These are phyloP conservation scores for Auriscalpium vulgare DNA, from an alignment of 768 basidiomycete species.

Conservation along the genomic window DNA sequence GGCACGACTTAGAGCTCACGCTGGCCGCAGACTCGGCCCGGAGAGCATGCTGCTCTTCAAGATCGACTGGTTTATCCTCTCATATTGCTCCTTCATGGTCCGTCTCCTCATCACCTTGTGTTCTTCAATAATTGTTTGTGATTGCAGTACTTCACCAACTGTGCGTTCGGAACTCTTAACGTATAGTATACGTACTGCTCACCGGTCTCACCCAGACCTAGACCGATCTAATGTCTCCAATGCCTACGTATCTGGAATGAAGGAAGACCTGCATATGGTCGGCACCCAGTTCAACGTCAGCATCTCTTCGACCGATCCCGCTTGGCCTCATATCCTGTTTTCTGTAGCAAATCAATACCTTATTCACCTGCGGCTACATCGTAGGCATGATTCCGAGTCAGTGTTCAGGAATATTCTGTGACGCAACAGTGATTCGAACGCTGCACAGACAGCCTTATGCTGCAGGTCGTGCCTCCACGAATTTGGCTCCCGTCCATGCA, in stretches of 20 bases:
- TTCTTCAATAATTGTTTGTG: neutral
- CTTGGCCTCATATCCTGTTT: neutral
- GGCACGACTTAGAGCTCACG: conserved; percentile 17
- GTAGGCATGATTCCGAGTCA: conserved; percentile 66
- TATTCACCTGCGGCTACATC: conserved; percentile 71
- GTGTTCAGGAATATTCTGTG: neutral
- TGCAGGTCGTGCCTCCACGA: conserved; percentile 53
- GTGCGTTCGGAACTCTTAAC: conserved; percentile 32
- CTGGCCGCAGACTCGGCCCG: conserved; percentile 2
- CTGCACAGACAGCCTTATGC: conserved; percentile 50
- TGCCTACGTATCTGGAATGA: conserved; percentile 77
- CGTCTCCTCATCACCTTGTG: neutral
- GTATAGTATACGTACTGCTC: neutral
- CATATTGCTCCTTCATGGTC: conserved; percentile 67
- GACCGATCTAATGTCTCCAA: conserved; percentile 64
- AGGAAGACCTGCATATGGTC: conserved; percentile 57
- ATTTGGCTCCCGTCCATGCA: conserved; percentile 64
- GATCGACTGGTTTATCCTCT: conserved; percentile 58
- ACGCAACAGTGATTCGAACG: neutral
- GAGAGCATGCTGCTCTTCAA: conserved; percentile 52
- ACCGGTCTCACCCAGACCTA: conserved; percentile 35
- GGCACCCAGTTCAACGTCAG: conserved; percentile 56
- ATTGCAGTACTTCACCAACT: conserved; percentile 32
- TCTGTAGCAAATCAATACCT: conserved; percentile 54
- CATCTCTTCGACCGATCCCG: neutral